These are phyloP conservation scores for Stephania cephalantha DNA, from an alignment of 164 flowering plant species.

Conservation along the genomic window DNA sequence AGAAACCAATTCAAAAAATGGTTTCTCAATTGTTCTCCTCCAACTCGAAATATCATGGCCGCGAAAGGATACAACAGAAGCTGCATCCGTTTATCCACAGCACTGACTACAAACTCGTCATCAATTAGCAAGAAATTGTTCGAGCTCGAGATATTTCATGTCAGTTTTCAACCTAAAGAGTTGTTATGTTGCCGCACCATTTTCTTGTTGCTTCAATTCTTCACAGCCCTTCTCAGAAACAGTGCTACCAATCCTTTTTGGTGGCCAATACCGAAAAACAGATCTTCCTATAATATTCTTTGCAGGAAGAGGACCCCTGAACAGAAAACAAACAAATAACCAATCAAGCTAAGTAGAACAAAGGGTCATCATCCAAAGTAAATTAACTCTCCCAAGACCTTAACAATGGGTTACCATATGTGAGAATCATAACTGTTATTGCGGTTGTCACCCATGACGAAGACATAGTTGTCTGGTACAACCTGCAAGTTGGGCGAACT, in stretches of 20 bases:
- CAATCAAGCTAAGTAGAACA: neutral
- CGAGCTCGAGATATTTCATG: neutral
- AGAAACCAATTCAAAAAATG: conserved; percentile 1
- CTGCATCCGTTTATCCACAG: neutral
- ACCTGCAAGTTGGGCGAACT: conserved; percentile 33
- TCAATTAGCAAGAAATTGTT: neutral
- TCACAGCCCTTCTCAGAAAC: conserved; percentile 54
- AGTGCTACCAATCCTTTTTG: conserved; percentile 72
- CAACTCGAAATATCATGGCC: neutral
- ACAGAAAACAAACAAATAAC: neutral
- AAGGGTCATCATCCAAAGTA: too few species aligned
- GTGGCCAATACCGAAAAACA: conserved; percentile 89
- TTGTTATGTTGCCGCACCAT: conserved; percentile 1
- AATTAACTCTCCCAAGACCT: neutral
- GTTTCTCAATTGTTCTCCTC: neutral
- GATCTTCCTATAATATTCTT: conserved; percentile 94
- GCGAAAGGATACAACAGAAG: neutral
- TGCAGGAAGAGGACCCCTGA: conserved; percentile 91
- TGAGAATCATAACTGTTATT: conserved; percentile 99
- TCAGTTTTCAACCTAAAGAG: neutral
- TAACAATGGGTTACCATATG: conserved; percentile 55
- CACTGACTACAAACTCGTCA: neutral
- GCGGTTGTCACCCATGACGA: conserved; percentile 99
- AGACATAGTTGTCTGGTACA: conserved; percentile 81
- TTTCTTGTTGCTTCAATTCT: conserved; percentile 38